Evolutionary conservation across 129 eudicot species (phyloP), one percentile per base, ranked within the genome.

Genomic region (Centella asiatica): DNA sequence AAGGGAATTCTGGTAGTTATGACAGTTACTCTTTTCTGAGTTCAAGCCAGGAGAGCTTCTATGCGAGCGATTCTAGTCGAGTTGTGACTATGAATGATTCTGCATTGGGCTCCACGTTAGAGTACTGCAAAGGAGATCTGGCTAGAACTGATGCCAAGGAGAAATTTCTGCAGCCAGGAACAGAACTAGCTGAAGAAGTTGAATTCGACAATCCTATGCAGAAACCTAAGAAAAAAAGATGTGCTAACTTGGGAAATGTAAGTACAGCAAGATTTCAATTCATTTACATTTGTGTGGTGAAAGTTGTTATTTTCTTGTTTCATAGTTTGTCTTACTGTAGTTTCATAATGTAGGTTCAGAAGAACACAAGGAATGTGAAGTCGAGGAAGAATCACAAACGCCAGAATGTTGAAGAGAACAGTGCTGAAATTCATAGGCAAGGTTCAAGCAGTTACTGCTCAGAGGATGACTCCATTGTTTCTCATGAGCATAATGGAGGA

Each of bases 391-490:
- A 63, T 46, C 72, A 64, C 48, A 72, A 64, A 37, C 57, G 31
- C 24, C 37, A 12, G 3, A 66, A 72, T 27, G 75, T 60, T 15
- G 78, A 78, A 23, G 58, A 72, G 25, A 65, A 73, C 42, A 62
- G 65, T 40, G 75, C 55, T 44, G 61, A 22, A 14, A 19, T 54
- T 27, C 54, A 31, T 44, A 74, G 59, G 58, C 64, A 44, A 57
- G 65, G 69, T 66, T 74, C 68, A 60, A 83, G 77, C 55, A 34
- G 67, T 33, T 68, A 58, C 56, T 69, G 83, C 71, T 75, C 92
- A 31, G 93, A 81, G 34, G 79, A 73, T 55, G 88, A 80, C 24
- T 83, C 85, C 23, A 80, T 73, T 69, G 70, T 69, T 58, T 75
- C 73, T 27, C 76, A 24, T 23, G 82, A 81, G 50, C 17, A 34